phyloP scores from a whole-genome alignment of 257 asterid genomes.

The Przewalskia tangutica region DNA sequence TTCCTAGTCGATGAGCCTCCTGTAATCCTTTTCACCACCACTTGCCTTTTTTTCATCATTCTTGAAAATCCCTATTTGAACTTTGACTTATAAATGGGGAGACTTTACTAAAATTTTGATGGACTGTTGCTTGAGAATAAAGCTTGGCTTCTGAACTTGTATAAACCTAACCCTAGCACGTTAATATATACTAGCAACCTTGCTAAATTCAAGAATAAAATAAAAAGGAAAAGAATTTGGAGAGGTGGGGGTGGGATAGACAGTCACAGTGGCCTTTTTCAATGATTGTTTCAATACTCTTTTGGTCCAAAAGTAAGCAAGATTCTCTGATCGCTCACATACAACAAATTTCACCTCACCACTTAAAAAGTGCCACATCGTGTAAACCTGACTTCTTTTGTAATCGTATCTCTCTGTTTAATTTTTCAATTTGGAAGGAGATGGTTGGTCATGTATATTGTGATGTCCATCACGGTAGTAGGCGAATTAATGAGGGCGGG shows the following conservation, averaged over 20 bases:
- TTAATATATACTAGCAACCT: background rate
- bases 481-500: too few species aligned
- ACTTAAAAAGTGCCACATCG: background rate
- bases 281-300: slow-evolving; percentile 12
- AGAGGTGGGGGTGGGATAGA: background rate
- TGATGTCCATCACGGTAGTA: too few species aligned
- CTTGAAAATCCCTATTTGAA: background rate
- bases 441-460: too few species aligned
- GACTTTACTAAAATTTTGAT: background rate
- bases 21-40: slow-evolving; percentile 2
- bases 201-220: background rate
- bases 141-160: background rate
- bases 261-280: slow-evolving; percentile 5
- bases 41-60: slow-evolving; percentile 8
- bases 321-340: background rate
- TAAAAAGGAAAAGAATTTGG: background rate
- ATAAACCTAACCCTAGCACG: slow-evolving; percentile 5
- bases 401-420: too few species aligned
- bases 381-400: background rate
- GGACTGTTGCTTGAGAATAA: background rate
- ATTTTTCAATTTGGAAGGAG: too few species aligned
- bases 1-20: slow-evolving; percentile 4
- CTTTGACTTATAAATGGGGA: background rate
- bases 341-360: background rate
- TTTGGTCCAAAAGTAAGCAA: background rate